Percentiles rank a stretch among this genome's conserved stretches.
Evolutionary conservation across 129 eudicot species (phyloP).

Genomic region (Solidago caesia): DNA sequence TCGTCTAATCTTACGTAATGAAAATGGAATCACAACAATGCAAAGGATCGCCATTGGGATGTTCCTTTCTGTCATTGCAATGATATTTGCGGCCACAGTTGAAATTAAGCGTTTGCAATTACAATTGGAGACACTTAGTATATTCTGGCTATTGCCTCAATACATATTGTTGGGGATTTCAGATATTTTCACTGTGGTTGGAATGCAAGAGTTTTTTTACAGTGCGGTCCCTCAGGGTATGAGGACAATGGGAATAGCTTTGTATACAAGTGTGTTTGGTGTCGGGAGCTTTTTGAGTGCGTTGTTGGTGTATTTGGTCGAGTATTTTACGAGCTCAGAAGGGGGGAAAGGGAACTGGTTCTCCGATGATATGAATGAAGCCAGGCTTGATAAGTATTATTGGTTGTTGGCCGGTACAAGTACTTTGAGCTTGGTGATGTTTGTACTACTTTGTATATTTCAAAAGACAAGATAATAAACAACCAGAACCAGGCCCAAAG

Average conservation of each 20-base stretch:
- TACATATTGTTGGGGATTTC: constrained; percentile 76
- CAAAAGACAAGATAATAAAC: constrained; percentile 37
- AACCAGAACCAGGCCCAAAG: not conserved
- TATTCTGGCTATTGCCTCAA: constrained; percentile 86
- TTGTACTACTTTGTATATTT: constrained; percentile 50
- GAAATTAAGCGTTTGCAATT: constrained; percentile 54
- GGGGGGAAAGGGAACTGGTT: constrained; percentile 66
- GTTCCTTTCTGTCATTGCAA: constrained; percentile 83
- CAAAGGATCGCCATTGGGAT: constrained; percentile 90
- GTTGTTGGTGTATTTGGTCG: constrained; percentile 60
- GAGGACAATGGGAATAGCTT: constrained; percentile 94
- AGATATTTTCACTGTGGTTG: constrained; percentile 92
- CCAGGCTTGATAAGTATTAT: constrained; percentile 86
- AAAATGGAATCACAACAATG: constrained; percentile 76
- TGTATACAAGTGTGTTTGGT: constrained; percentile 91
- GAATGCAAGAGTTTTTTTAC: constrained; percentile 95
- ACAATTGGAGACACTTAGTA: constrained; percentile 39
- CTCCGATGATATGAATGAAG: constrained; percentile 77
- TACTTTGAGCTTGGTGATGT: constrained; percentile 61
- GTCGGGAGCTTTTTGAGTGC: constrained; percentile 89
- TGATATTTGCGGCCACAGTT: constrained; percentile 77
- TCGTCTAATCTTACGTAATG: constrained; percentile 50
- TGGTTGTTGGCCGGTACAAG: constrained; percentile 76
- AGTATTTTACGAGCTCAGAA: constrained; percentile 44
- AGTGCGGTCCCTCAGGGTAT: constrained; percentile 76